Conservation (phyloP, 106 monocot species). For the Ottelia alismoides region DNA sequence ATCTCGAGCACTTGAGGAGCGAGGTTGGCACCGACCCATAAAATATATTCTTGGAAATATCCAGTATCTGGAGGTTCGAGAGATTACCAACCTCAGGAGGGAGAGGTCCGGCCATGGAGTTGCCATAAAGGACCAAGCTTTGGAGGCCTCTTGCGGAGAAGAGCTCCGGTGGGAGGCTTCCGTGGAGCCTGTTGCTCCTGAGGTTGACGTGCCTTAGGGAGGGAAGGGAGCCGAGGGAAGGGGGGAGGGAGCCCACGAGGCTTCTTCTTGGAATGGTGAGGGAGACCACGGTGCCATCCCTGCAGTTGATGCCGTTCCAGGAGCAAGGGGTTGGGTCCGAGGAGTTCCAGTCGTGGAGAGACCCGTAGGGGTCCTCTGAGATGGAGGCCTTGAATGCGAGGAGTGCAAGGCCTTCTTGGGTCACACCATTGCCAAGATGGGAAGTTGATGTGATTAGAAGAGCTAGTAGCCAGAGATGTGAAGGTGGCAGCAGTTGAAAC, state of each 20-base stretch:
- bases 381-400: conserved; percentile 49
- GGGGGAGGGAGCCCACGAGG: conserved; percentile 29
- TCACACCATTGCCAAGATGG: conserved; percentile 9
- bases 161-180: conserved; percentile 22
- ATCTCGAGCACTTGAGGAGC: conserved; percentile 24
- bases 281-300: conserved; percentile 26
- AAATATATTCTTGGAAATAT: conserved; percentile 45
- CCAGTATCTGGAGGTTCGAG: conserved; percentile 34
- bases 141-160: conserved; percentile 26
- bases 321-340: conserved; percentile 49
- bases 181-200: conserved; percentile 40
- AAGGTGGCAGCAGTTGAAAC: not conserved
- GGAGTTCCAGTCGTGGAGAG: conserved; percentile 60
- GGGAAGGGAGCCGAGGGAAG: conserved; percentile 22
- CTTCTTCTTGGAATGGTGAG: conserved; percentile 35
- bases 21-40: conserved; percentile 28
- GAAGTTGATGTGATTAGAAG: not conserved
- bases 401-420: conserved; percentile 41
- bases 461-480: not conserved
- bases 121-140: conserved; percentile 41
- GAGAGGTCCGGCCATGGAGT: conserved; percentile 30
- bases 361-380: conserved; percentile 24
- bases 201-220: conserved; percentile 61
- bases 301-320: conserved; percentile 68
- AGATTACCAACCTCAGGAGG: conserved; percentile 37